Conservation (phyloP, 495 filamentous ascomycete species). For the Sabuloglossum arenarium region DNA sequence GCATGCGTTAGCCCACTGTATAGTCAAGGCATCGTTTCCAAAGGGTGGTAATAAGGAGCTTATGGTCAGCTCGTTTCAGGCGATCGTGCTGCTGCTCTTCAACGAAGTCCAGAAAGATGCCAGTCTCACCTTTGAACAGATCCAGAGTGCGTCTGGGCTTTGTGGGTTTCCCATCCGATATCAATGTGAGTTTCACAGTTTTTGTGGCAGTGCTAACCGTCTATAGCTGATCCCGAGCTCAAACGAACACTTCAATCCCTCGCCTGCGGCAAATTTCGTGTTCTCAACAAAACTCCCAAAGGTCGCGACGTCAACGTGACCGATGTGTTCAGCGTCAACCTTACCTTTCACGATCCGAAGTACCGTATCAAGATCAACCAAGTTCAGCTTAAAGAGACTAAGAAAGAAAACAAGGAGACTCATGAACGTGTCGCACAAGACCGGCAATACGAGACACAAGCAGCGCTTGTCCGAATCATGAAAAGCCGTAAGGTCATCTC, state of each 20-base stretch:
- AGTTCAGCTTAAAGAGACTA: conserved; percentile 89
- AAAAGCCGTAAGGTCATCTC: conserved; percentile 79
- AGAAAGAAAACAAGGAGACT: conserved; percentile 76
- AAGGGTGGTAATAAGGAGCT: conserved; percentile 59
- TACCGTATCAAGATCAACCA: conserved; percentile 96
- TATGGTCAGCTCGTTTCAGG: conserved; percentile 73
- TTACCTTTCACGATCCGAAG: conserved; percentile 54
- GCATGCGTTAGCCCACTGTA: conserved; percentile 71
- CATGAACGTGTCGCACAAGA: conserved; percentile 78
- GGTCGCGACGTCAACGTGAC: conserved; percentile 53
- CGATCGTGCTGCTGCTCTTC: conserved; percentile 81
- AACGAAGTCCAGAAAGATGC: conserved; percentile 40
- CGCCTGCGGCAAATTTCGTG: conserved; percentile 70
- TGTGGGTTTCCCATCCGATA: conserved; percentile 23
- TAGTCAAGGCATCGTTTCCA: conserved; percentile 56
- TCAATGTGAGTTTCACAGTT: background rate
- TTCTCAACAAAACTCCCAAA: conserved; percentile 72
- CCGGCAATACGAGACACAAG: conserved; percentile 87
- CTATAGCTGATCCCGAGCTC: conserved; percentile 42
- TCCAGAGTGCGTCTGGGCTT: conserved; percentile 45
- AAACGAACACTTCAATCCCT: conserved; percentile 83
- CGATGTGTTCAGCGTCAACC: conserved; percentile 69
- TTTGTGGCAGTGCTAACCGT: background rate
- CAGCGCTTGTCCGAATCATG: conserved; percentile 93
- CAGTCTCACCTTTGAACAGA: conserved; percentile 42